Base-by-base conservation (phyloP, 768 basidiomycete species). In the Amanita muscaria region DNA sequence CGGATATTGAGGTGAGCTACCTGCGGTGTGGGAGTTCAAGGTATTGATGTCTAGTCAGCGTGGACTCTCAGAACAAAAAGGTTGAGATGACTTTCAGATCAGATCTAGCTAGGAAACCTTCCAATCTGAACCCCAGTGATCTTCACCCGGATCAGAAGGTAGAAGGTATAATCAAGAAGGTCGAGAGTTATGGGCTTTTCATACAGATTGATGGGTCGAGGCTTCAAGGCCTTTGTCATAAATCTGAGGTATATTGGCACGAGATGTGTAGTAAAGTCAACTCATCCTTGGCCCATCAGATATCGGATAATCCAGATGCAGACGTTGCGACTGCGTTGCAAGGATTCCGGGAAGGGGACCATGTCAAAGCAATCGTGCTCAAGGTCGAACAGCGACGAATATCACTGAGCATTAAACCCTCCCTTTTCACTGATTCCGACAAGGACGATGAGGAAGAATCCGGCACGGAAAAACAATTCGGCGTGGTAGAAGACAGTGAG, bases 171-270 rank as follows among this genome's bases (percentile, higher is more conserved):
- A 77, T 98, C 46, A 90, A 86, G 61, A 80, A 75, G 50, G 70
- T 93, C 9, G 89, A 93, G 61, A 74, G 78, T 32, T 98, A 89
- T 51, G 94, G 94, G 11, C 69, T 96, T n/a, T 97, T 98, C 64
- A 77, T 99, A 46, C 77, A 82, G 57, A 83, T 98, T 29, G 76
- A 85, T n/a, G 83, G 76, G 14, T 83, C 88, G 0, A 86, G 83
- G 56, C 67, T 97, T 39, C 80, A 74, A 49, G 94, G 94, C 4
- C 71, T 99, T 9, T 99, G 94, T 60, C 94, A 98, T 61, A 92
- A 91, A 62, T 88, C 89, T 8, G 76, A 98, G 74, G 90, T 84
- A 53, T 42, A 70, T 31, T n/a, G 24, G 40, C 23, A 25, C 18
- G 24, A 42, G 14, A 35, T 38, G 27, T 31, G 36, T 21, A 23